These are phyloP conservation scores for Xylaria arbuscula DNA, from an alignment of 2,329 filamentous ascomycete genomes.

Conservation along the genomic window DNA sequence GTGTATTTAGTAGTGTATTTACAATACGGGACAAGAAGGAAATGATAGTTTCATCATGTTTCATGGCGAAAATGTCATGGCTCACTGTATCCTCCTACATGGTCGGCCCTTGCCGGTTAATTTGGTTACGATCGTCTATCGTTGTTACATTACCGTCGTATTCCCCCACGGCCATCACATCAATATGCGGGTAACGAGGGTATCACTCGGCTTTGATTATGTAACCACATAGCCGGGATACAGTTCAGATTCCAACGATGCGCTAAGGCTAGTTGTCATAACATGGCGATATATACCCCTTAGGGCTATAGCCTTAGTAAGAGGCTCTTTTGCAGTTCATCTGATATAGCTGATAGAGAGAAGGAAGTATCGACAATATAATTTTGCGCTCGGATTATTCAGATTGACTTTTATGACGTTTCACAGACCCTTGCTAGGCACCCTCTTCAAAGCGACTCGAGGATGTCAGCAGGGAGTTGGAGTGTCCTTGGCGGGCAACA, in stretches of 20 bases:
- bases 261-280: not conserved
- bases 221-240: not conserved
- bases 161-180: constrained; percentile 3
- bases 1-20: not conserved
- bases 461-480: not conserved
- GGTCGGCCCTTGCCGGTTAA: not conserved
- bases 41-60: constrained; percentile 15
- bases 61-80: constrained; percentile 1
- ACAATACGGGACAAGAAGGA: not conserved
- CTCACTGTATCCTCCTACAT: not conserved
- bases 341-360: not conserved
- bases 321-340: not conserved
- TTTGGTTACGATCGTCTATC: not conserved
- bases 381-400: not conserved
- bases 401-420: not conserved
- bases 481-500: constrained; percentile 7
- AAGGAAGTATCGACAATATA: not conserved
- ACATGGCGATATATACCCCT: not conserved
- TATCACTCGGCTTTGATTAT: not conserved
- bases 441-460: not conserved
- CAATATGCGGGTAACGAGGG: not conserved
- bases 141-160: constrained; percentile 2
- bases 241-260: not conserved
- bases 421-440: not conserved
- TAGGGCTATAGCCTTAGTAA: not conserved